Evolutionary conservation across 2,329 filamentous ascomycete species (phyloP), one percentile per base, ranked within the genome.

Genomic region (Fusarium kyushuense): DNA sequence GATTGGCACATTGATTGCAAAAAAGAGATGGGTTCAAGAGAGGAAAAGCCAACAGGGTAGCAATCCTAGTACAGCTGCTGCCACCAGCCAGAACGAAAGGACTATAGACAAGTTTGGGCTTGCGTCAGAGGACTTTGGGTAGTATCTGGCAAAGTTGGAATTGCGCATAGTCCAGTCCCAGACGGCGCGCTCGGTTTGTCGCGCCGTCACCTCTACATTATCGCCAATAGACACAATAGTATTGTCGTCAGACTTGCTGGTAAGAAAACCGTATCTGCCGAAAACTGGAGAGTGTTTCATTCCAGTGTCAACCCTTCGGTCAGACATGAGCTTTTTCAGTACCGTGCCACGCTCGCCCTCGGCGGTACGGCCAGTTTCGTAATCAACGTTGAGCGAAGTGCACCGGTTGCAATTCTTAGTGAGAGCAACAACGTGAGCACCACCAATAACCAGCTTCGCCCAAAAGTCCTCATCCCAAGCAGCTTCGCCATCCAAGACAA

Each of bases 401-500:
- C 91, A 94, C 38, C 91, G 83, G 33, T 83, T 84, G 75, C 91
- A 94, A 76, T 93, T 92, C 52, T 87, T 87, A 33, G 90, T 93
- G 30, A 93, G 79, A 7, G 85, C 74, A 9, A 93, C 79, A 40
- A 78, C 79, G 7, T 76, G 74, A 19, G 57, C 30, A 33, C 66
- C 64, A 51, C 73, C 65, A 38, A 91, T 75, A 17, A 77, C 76
- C 33, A 93, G 77, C 72, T 89, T 87, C 4, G 81, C 86, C 91
- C 90, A 94, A 73, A 86, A 92, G 75, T 94, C 91, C 76, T 94
- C 91, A 14, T 90, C 89, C 75, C 86, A 94, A 2, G 86, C 79
- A 12, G 78, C 76, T 6, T 86, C 83, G 4, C 88, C 89, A 36
- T 86, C 85, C 2, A 93, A 78, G 2, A 94, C 88, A 46, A 94